Evolutionary conservation across 1,139 yeast genomes (phyloP).

Genomic region (Yamadazyma triangularis): DNA sequence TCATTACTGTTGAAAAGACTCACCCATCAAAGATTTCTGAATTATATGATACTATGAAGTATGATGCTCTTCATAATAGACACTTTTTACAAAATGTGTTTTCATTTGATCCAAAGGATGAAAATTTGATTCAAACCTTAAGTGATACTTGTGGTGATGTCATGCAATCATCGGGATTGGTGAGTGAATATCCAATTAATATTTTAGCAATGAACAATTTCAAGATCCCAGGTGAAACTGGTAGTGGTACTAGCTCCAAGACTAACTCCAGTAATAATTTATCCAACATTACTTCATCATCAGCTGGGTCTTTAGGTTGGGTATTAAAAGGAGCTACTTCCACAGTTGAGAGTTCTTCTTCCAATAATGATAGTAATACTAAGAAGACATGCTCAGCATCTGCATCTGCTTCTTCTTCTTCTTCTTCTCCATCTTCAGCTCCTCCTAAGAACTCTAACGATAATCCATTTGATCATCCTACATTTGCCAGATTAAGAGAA

Average conservation of each 20-base stretch:
- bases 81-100: constrained; percentile 82
- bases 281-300: constrained; percentile 19
- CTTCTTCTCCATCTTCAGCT: constrained; percentile 9
- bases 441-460: no score
- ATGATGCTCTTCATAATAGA: constrained; percentile 94
- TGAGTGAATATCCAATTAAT: constrained; percentile 77
- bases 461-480: constrained; percentile 78
- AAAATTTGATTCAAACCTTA: constrained; percentile 34
- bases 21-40: constrained; percentile 98
- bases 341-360: constrained; percentile 17
- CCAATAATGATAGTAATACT: constrained; percentile 22
- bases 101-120: constrained; percentile 59
- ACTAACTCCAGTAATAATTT: constrained; percentile 17
- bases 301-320: constrained; percentile 76
- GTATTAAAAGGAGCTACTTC: constrained; percentile 52
- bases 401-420: background rate
- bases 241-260: constrained; percentile 7
- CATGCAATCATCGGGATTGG: constrained; percentile 58
- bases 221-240: constrained; percentile 42
- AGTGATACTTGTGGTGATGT: constrained; percentile 45
- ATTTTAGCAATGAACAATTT: constrained; percentile 74
- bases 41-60: constrained; percentile 96
- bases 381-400: constrained; percentile 6
- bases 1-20: constrained; percentile 88
- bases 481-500: constrained; percentile 78